Evolutionary conservation across 1,139 yeast genomes (phyloP).

Genomic region (Starmera stellimalicola): DNA sequence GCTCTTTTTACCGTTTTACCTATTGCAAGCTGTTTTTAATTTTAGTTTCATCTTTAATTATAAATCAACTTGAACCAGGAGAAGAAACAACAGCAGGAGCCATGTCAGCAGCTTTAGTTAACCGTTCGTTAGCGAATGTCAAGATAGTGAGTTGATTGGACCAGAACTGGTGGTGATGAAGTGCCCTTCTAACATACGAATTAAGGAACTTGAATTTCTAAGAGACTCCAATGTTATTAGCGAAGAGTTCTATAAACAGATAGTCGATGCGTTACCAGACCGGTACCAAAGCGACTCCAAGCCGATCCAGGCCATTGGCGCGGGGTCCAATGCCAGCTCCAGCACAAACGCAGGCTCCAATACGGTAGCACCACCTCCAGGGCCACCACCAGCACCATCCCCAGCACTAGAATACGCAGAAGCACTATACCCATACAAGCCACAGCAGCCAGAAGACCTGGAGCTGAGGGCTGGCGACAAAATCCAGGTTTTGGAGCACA

Average conservation of each 20-base stretch:
- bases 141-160: slow-evolving; percentile 40
- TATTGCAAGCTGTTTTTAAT: too few species aligned
- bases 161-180: not conserved
- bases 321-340: slow-evolving; percentile 1
- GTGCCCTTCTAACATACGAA: not conserved
- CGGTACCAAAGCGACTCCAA: slow-evolving; percentile 46
- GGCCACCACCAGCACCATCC: slow-evolving; percentile 2
- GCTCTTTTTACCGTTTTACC: too few species aligned
- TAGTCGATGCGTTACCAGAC: slow-evolving; percentile 46
- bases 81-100: not conserved
- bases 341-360: slow-evolving; percentile 1
- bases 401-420: slow-evolving; percentile 34
- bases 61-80: too few species aligned
- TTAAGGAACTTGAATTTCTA: slow-evolving; percentile 65
- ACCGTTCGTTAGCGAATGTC: slow-evolving; percentile 63
- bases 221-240: slow-evolving; percentile 70
- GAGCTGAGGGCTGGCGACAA: slow-evolving; percentile 55
- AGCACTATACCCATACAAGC: slow-evolving; percentile 62
- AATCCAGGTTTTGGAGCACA: slow-evolving; percentile 59
- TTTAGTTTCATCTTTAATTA: too few species aligned
- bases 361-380: not conserved
- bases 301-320: slow-evolving; percentile 21
- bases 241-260: slow-evolving; percentile 43
- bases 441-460: slow-evolving; percentile 70
- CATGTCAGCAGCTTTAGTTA: slow-evolving; percentile 52